phyloP scores from a whole-genome alignment of 768 basidiomycete genomes.

The Mycena haematopus region DNA sequence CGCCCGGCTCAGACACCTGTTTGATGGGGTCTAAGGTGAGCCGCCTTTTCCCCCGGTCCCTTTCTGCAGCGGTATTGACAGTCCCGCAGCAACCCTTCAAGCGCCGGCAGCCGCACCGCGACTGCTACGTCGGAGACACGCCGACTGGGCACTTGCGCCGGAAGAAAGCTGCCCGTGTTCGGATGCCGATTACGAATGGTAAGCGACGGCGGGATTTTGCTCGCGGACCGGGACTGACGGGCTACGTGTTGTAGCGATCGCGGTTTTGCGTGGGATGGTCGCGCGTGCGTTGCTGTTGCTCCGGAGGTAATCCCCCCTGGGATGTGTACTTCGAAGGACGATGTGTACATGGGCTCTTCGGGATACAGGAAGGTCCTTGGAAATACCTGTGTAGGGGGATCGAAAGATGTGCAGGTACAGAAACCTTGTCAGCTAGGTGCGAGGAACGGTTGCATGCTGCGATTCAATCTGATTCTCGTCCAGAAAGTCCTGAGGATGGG shows the following conservation, averaged over 20 bases:
- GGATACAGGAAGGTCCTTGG: slow-evolving; percentile 94
- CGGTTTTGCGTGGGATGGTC: slow-evolving; percentile 78
- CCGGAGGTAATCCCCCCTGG: slow-evolving; percentile 86
- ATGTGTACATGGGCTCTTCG: slow-evolving; percentile 86
- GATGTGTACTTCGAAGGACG: slow-evolving; percentile 61
- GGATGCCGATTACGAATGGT: slow-evolving; percentile 96
- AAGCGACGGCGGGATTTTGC: slow-evolving; percentile 5
- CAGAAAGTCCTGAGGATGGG: slow-evolving; percentile 72
- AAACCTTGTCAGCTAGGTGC: slow-evolving; percentile 83
- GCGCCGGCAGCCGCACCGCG: slow-evolving; percentile 78
- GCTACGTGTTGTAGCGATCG: slow-evolving; percentile 66
- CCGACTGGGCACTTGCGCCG: slow-evolving; percentile 66
- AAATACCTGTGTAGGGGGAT: slow-evolving; percentile 79
- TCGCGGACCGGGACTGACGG: slow-evolving; percentile 8
- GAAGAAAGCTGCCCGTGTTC: slow-evolving; percentile 77
- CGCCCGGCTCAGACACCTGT: slow-evolving; percentile 58
- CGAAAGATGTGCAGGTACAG: slow-evolving; percentile 70
- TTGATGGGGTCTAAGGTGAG: slow-evolving; percentile 94
- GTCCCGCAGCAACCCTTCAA: slow-evolving; percentile 84
- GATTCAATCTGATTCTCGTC: background rate
- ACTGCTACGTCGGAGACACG: slow-evolving; percentile 91
- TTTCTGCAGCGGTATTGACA: background rate
- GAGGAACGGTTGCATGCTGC: slow-evolving; percentile 22
- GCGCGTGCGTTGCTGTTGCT: slow-evolving; percentile 81
- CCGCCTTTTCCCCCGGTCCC: background rate